A percentile compares a stretch with the other conserved stretches of the same genome.
These are phyloP conservation scores for Fusarium bactridioides DNA, from an alignment of 2,329 filamentous ascomycete species.

Conservation along the genomic window DNA sequence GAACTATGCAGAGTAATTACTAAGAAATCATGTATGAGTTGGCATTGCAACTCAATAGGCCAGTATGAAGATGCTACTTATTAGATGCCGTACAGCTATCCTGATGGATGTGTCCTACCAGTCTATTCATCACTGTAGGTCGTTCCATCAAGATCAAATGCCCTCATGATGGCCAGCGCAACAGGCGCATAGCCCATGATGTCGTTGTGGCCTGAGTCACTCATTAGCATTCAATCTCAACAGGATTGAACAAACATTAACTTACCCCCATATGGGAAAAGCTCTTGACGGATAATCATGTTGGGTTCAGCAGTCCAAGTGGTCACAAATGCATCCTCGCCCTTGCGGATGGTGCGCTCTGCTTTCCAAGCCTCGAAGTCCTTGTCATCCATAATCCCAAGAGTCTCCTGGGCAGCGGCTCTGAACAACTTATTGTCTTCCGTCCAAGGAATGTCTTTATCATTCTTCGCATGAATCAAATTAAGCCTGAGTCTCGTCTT, in stretches of 20 bases:
- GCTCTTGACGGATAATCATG: conserved; percentile 61
- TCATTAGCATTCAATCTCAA: neutral
- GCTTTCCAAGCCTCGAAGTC: conserved; percentile 56
- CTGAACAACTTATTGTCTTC: conserved; percentile 72
- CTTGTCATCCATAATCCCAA: conserved; percentile 47
- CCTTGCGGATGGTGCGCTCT: conserved; percentile 52
- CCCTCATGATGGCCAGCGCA: conserved; percentile 69
- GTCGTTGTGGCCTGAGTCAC: conserved; percentile 69
- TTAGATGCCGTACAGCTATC: neutral
- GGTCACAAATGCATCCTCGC: conserved; percentile 58
- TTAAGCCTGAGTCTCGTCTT: conserved; percentile 68
- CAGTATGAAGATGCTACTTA: neutral
- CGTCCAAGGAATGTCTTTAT: conserved; percentile 80
- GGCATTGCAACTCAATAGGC: neutral
- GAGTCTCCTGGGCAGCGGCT: conserved; percentile 63
- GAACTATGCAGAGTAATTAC: neutral
- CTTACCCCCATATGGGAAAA: conserved; percentile 64
- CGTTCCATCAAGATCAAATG: conserved; percentile 60
- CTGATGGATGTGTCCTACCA: no score
- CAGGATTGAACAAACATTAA: neutral
- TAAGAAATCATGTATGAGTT: neutral
- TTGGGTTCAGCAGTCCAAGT: conserved; percentile 55
- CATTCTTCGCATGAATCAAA: conserved; percentile 82
- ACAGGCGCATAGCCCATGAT: conserved; percentile 73
- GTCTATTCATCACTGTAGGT: conserved; percentile 34